Evolutionary conservation across 2,329 filamentous ascomycete species (phyloP).

Genomic region (Diplodia mutila): DNA sequence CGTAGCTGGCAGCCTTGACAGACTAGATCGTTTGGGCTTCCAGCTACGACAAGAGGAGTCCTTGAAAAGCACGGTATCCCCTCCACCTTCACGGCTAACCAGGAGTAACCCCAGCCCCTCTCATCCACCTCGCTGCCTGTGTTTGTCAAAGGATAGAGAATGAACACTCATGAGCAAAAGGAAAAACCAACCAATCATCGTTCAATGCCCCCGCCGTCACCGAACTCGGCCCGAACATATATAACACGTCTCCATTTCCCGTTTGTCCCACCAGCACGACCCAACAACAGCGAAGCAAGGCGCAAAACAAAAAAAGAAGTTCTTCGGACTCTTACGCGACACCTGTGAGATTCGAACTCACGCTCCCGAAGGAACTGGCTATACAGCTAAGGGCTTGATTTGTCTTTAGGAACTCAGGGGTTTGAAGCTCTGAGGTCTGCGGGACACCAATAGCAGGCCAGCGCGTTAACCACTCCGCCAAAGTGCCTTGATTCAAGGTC

Average conservation of each 20-base stretch:
- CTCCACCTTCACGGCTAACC: too few relatives aligned
- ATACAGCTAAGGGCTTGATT: constrained; percentile 4
- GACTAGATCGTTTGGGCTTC: too few relatives aligned
- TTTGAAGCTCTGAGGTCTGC: not conserved
- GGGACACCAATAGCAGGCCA: constrained; percentile 27
- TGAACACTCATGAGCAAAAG: not conserved
- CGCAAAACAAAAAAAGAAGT: constrained; percentile 14
- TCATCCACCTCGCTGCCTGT: too few relatives aligned
- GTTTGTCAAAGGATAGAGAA: not conserved
- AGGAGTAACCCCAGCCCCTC: too few relatives aligned
- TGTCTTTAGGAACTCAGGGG: not conserved
- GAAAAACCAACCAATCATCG: not conserved
- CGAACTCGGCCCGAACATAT: not conserved
- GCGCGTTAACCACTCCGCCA: constrained; percentile 32
- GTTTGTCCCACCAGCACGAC: not conserved
- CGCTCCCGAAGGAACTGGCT: constrained; percentile 32
- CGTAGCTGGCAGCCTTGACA: too few relatives aligned
- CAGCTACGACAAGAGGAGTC: too few relatives aligned
- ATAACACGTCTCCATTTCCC: not conserved
- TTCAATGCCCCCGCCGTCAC: not conserved
- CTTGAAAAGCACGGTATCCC: too few relatives aligned
- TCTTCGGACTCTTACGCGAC: constrained; percentile 26
- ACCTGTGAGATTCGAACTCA: constrained; percentile 31
- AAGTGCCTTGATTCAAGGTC: constrained; percentile 24
- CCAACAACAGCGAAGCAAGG: not conserved